Conservation (phyloP, 495 filamentous ascomycete genomes). For the Tuber indicum region DNA sequence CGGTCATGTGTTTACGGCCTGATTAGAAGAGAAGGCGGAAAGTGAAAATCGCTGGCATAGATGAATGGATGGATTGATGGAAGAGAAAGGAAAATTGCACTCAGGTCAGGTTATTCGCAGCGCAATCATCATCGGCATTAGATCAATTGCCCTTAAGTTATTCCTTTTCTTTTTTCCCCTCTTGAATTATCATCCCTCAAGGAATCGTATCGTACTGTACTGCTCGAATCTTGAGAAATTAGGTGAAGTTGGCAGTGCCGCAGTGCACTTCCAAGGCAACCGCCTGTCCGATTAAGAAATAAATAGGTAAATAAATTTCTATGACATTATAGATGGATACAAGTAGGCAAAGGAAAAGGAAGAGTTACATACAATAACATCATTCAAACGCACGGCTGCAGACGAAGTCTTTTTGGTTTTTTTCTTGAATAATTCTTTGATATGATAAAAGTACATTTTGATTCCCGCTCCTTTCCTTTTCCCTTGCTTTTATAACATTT, state of each 20-base stretch:
- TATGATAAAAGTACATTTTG: neutral
- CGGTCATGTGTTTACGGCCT: neutral
- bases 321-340: neutral
- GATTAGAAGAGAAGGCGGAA: neutral
- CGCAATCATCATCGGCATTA: neutral
- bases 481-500: neutral
- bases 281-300: neutral
- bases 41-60: neutral
- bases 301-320: neutral
- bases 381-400: neutral
- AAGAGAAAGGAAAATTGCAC: neutral
- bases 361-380: neutral
- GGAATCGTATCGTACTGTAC: too few relatives aligned
- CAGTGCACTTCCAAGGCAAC: neutral
- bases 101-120: neutral
- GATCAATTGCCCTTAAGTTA: neutral
- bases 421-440: neutral
- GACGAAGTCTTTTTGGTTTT: neutral
- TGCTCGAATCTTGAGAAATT: neutral
- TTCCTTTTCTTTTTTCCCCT: neutral
- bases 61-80: neutral
- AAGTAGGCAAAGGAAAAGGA: neutral
- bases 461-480: neutral
- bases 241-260: neutral
- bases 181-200: too few relatives aligned